Evolutionary conservation across 306 rosid genomes (phyloP), one percentile per base, ranked within the genome.

Genomic region (Erythrophleum fordii): DNA sequence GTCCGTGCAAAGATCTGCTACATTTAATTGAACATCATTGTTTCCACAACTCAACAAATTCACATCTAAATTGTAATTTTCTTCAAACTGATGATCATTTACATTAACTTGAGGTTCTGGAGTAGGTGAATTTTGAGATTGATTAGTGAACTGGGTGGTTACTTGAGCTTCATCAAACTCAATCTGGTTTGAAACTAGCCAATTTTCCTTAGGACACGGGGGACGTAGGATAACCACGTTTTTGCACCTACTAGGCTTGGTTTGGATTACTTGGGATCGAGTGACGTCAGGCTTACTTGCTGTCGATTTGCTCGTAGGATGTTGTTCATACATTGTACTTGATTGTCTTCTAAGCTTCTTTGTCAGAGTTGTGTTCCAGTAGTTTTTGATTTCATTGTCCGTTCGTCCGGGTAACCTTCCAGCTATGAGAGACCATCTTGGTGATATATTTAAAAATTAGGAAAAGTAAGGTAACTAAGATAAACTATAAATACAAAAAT

Each of bases 361-460:
- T 17, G 75, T 17, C 23, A 70, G 42, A 14, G 23, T 45, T 0
- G 75, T 70, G 75, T 70, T 70, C 75, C 75, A 70, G 60, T 70
- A 70, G 60, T 70, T 70, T 14, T 70, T 70, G 20, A 70, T 70
- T 48, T 70, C 75, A 48, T 70, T 70, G 75, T 70, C 75, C 8
- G 60, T 70, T 28, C 75, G 59, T 13, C 75, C 60, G 0, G 75
- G 75, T 70, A 70, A 17, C 39, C 75, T 70, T 70, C 75, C 75
- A 70, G 75, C 75, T 46, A 70, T 70, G 59, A 70, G 75, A 26
- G 75, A 45, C 75, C 75, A 70, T 70, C 75, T 70, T 37, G 16
- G 11, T 0, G 12, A 2, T 13, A 44, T 42, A 11, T 5, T 58
- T 12, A 26, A 26, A 31, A 26, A 25, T 58, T 11, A 59, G 8